phyloP scores from a whole-genome alignment of 495 filamentous ascomycete genomes.

The Penicillium macrosclerotiorum region DNA sequence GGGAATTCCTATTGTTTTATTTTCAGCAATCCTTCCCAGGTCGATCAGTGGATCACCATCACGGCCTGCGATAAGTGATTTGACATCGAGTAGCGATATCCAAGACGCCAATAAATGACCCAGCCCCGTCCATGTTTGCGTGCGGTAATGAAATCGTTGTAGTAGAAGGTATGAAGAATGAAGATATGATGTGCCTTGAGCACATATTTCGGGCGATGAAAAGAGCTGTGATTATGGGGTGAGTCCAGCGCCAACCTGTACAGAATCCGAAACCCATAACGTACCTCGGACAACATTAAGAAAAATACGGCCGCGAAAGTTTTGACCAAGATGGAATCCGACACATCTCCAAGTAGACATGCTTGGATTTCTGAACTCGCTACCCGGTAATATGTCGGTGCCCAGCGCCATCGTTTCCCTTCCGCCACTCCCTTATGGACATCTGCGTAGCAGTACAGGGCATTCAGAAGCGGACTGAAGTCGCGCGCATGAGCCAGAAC shows the following conservation, averaged over 20 bases:
- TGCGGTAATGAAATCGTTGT: slow-evolving; percentile 33
- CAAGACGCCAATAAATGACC: slow-evolving; percentile 33
- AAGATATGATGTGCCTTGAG: slow-evolving; percentile 33
- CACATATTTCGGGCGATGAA: slow-evolving; percentile 26
- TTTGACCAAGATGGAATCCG: slow-evolving; percentile 24
- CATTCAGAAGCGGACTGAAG: slow-evolving; percentile 29
- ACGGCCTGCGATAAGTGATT: slow-evolving; percentile 40
- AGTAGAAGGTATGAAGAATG: slow-evolving; percentile 36
- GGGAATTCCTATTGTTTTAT: slow-evolving; percentile 1
- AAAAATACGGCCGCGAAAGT: slow-evolving; percentile 34
- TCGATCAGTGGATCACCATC: slow-evolving; percentile 38
- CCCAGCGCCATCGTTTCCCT: slow-evolving; percentile 32
- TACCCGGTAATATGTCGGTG: slow-evolving; percentile 32
- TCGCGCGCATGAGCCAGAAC: slow-evolving; percentile 27
- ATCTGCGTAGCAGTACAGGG: slow-evolving; percentile 39
- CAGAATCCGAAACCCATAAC: not conserved
- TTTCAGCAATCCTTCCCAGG: slow-evolving; percentile 25
- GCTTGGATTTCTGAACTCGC: slow-evolving; percentile 36
- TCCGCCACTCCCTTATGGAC: slow-evolving; percentile 29
- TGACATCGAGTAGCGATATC: slow-evolving; percentile 40
- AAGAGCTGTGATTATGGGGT: slow-evolving; percentile 19
- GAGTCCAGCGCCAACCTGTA: not conserved
- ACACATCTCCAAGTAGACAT: slow-evolving; percentile 30
- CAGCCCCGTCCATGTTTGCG: slow-evolving; percentile 29
- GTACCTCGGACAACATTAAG: slow-evolving; percentile 42